Base-by-base conservation (phyloP, 2,329 filamentous ascomycete species). In the Madurella mycetomatis region DNA sequence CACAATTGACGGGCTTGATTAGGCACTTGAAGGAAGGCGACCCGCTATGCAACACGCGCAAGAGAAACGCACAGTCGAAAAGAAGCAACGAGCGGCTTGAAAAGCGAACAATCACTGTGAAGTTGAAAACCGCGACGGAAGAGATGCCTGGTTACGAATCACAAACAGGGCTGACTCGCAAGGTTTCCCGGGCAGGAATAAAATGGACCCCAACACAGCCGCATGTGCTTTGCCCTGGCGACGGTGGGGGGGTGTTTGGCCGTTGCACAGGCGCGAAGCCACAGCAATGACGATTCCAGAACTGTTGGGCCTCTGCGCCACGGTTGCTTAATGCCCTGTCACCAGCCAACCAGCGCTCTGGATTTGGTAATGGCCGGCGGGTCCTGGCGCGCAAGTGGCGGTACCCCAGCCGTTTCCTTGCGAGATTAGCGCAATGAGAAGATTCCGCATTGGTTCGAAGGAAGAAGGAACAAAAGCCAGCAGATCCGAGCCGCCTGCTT, bases 181-280 rank as follows among this genome's bases (percentile, higher is more conserved):
- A 31, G 34, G 46, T 48, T 51, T 46, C 45, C 48, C 48, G 13
- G 43, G 30, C 47, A 34, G 37, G 47, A 45, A 18, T 39, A 44
- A 52, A 54, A 56, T 50, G 48, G 57, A 48, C 51, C 51, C 51
- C 47, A 57, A 56, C 57, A 59, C 57, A 59, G 57, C 57, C 54
- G 49, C 54, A 37, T 40, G 47, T 40, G 37, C 40, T 55, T 53
- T 57, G 57, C 52, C 55, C 51, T 41, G 53, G 53, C 56, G 56
- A 58, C 53, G 53, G 41, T 47, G 47, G 52, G 46, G 25, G 47
- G 30, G 52, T 49, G 45, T 17, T 47, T 15, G 37, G 17, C 34
- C 9, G 45, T 44, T 50, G 50, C 43, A 53, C 49, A 44, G 49
- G 11, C 31, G 49, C 48, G 41, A 13, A 59, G 57, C 57, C 54